Evolutionary conservation across 139 green algal genomes (phyloP).

Genomic region (Auxenochlorella pyrenoidosa): DNA sequence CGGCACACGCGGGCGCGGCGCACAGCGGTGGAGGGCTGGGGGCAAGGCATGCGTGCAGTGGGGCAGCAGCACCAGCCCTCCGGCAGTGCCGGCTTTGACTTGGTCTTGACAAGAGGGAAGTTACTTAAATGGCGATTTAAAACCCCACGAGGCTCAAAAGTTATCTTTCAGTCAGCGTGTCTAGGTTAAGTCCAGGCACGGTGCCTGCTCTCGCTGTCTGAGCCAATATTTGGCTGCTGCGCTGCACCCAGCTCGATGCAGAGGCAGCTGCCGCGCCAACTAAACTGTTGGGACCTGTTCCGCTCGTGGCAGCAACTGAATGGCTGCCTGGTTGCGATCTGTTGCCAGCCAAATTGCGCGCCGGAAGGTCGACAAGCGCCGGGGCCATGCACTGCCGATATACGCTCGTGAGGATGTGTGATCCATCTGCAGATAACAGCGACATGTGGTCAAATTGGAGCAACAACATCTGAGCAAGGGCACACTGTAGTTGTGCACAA

Average conservation of each 20-base stretch:
- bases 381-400: conserved; percentile 3
- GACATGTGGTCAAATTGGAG: neutral
- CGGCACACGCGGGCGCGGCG: too few species aligned
- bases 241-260: neutral
- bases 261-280: neutral
- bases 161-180: too few species aligned
- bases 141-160: too few species aligned
- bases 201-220: neutral
- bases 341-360: neutral
- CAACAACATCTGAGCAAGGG: neutral
- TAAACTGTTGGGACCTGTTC: neutral
- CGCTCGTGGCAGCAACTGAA: neutral
- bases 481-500: neutral
- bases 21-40: too few species aligned
- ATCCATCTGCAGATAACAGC: neutral
- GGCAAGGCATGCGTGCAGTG: too few species aligned
- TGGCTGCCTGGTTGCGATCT: neutral
- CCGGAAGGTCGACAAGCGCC: neutral
- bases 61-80: too few species aligned
- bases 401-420: neutral
- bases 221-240: neutral
- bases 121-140: too few species aligned
- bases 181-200: too few species aligned
- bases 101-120: too few species aligned
- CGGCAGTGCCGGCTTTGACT: too few species aligned